Evolutionary conservation across 2,329 filamentous ascomycete genomes (phyloP).

Genomic region (Aspergillus bombycis): DNA sequence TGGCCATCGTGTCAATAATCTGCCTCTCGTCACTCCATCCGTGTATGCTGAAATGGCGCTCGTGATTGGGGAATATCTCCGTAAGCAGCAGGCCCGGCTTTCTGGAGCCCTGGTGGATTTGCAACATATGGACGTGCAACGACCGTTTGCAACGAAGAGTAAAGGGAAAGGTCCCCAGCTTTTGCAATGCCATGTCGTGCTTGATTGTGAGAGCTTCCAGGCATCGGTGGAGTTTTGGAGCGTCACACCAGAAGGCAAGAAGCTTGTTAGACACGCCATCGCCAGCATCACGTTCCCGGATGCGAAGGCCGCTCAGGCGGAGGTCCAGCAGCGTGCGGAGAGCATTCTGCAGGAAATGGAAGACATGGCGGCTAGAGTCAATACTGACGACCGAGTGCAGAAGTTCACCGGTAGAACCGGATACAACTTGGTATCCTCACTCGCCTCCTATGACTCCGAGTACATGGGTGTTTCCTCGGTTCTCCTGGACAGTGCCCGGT

Average conservation of each 20-base stretch:
- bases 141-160: not conserved
- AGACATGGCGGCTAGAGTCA: not conserved
- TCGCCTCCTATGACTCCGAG: not conserved
- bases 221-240: constrained; percentile 39
- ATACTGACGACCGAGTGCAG: not conserved
- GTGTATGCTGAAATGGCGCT: not conserved
- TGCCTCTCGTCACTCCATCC: not conserved
- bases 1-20: constrained; percentile 1
- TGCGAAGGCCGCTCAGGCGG: constrained; percentile 5
- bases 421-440: not conserved
- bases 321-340: not conserved
- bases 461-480: constrained; percentile 2
- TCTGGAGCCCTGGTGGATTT: not conserved
- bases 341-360: not conserved
- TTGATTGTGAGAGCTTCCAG: constrained; percentile 28
- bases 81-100: not conserved
- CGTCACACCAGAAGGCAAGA: constrained; percentile 42
- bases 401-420: not conserved
- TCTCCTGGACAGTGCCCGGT: constrained; percentile 57
- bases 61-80: not conserved
- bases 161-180: not conserved
- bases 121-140: constrained; percentile 1
- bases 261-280: constrained; percentile 39
- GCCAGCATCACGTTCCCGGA: constrained; percentile 40
- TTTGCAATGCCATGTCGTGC: not conserved